Percentiles rank a stretch among this genome's conserved stretches.
These are phyloP conservation scores for Abortiporus biennis DNA, from an alignment of 1,284 basidiomycete species.

Conservation along the genomic window DNA sequence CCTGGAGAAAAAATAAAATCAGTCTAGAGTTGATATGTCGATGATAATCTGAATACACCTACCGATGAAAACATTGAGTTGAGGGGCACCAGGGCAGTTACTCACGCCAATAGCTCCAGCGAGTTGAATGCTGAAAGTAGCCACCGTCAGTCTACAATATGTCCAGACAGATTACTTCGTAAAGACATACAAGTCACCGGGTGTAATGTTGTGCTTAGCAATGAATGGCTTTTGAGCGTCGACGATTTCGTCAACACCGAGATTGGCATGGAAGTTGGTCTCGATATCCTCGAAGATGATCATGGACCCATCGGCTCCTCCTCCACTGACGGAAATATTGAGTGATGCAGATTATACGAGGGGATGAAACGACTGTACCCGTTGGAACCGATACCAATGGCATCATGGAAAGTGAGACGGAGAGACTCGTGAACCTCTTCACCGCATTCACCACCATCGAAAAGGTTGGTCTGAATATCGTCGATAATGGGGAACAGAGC, in stretches of 20 bases:
- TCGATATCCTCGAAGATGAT: slow-evolving; percentile 20
- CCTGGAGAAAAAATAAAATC: too few relatives aligned
- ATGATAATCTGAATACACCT: slow-evolving; percentile 1
- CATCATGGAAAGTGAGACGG: slow-evolving; percentile 19
- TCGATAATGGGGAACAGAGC: slow-evolving; percentile 7
- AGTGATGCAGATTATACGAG: slow-evolving; percentile 9
- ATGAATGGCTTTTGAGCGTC: slow-evolving; percentile 20
- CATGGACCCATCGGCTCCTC: slow-evolving; percentile 25
- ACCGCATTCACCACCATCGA: slow-evolving; percentile 14
- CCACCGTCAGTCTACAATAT: neutral
- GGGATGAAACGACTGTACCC: slow-evolving; percentile 14
- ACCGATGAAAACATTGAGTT: slow-evolving; percentile 22
- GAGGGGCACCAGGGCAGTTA: slow-evolving; percentile 25
- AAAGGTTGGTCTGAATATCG: slow-evolving; percentile 8
- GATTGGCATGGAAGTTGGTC: slow-evolving; percentile 20
- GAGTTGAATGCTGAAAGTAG: slow-evolving; percentile 21
- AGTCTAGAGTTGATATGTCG: too few relatives aligned
- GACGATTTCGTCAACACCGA: slow-evolving; percentile 24
- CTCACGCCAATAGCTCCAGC: slow-evolving; percentile 23
- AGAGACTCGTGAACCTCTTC: slow-evolving; percentile 16
- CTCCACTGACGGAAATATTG: slow-evolving; percentile 13
- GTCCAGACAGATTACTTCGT: neutral
- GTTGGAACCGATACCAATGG: slow-evolving; percentile 19
- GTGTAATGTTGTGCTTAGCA: slow-evolving; percentile 20
- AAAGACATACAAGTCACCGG: slow-evolving; percentile 24